Evolutionary conservation across 2,329 filamentous ascomycete species (phyloP), one percentile per base, ranked within the genome.

Genomic region (Fusarium temperatum): DNA sequence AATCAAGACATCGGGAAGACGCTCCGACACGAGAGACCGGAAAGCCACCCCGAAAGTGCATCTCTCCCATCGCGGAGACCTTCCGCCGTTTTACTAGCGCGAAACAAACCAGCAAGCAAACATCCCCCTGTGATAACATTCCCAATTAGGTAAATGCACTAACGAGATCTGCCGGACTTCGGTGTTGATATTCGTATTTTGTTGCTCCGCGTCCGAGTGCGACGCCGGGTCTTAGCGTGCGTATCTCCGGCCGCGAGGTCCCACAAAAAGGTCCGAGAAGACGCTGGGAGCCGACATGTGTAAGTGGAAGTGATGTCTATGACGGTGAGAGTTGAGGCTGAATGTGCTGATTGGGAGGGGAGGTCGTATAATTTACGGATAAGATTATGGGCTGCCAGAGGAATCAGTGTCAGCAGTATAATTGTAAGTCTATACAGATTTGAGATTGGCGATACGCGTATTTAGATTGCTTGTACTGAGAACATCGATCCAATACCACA

Each of bases 201-300:
- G 15, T 70, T 64, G 30, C 51, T 54, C 62, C 55, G 45, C 41
- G 42, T 53, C 56, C 66, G 60, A 56, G 18, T 54, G 18, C 14
- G 39, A 39, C 39, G 38, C 28, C 53, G 56, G 44, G 15, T n/a
- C 35, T 53, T 70, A 39, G 62, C 24, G 50, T 41, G 28, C 51
- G 53, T 68, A 66, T 62, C 57, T 58, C 68, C 60, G 64, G 72
- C 60, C 60, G 51, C 63, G 64, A 74, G 68, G 66, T 60, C 72
- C 51, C 51, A 55, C 72, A 72, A 60, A 56, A 36, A 13, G 9
- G 58, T 28, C 58, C 50, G 58, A 36, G 7, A 35, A 35, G 58
- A 41, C 13, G 35, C 32, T 20, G 24, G 14, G 30, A 26, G 28
- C 22, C 24, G 48, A 20, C 9, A 8, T 18, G 32, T 58, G 30